Conservation (phyloP, 108 stramenopile genomes). For the Cyclostephanos tholiformis region DNA sequence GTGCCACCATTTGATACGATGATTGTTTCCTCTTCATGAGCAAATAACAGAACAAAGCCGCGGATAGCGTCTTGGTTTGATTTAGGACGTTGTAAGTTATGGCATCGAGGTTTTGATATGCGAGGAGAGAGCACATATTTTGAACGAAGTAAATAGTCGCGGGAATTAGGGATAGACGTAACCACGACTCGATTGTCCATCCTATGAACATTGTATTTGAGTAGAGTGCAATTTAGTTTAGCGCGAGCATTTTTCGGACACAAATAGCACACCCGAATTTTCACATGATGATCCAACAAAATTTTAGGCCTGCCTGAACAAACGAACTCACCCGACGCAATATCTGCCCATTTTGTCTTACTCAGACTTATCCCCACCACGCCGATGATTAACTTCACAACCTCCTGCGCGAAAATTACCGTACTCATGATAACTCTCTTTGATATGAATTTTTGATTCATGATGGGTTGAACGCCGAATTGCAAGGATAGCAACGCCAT, state of each 20-base stretch:
- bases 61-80: constrained; percentile 94
- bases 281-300: background rate
- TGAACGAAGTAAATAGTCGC: constrained; percentile 91
- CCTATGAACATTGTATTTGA: constrained; percentile 18
- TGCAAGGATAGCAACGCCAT: constrained; percentile 85
- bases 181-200: constrained; percentile 69
- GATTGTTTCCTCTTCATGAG: constrained; percentile 88
- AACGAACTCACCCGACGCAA: constrained; percentile 10
- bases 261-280: background rate
- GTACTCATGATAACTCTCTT: constrained; percentile 67
- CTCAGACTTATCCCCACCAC: constrained; percentile 50
- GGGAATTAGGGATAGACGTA: constrained; percentile 78
- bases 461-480: constrained; percentile 90
- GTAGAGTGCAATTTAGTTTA: background rate
- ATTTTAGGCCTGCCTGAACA: background rate
- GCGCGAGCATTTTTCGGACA: background rate
- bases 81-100: constrained; percentile 95
- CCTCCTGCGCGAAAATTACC: constrained; percentile 78
- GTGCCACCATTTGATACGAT: constrained; percentile 75
- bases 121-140: constrained; percentile 85
- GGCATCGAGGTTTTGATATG: constrained; percentile 92
- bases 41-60: constrained; percentile 91
- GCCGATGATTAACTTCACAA: constrained; percentile 60
- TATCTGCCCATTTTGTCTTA: constrained; percentile 26
- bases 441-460: constrained; percentile 75